Conservation (phyloP, 352 stramenopile genomes). For the Achlya hypogyna region DNA sequence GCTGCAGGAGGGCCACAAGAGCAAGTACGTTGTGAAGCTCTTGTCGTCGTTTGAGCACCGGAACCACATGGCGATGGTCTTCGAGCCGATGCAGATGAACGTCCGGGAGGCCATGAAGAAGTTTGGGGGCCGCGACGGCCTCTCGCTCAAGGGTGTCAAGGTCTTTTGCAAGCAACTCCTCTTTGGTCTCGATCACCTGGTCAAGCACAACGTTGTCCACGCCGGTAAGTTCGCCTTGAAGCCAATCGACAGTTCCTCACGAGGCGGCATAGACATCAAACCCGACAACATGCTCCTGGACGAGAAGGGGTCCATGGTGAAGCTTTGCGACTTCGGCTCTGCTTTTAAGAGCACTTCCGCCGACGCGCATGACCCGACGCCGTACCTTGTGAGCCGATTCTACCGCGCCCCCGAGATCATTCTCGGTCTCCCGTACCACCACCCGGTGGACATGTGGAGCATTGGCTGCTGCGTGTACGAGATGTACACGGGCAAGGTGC, state of each 20-base stretch:
- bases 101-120: slow-evolving; percentile 89
- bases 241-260: not conserved
- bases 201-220: slow-evolving; percentile 85
- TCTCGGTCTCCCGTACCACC: slow-evolving; percentile 87
- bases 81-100: slow-evolving; percentile 97
- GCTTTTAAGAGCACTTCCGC: slow-evolving; percentile 88
- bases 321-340: slow-evolving; percentile 97
- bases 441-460: slow-evolving; percentile 97
- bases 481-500: slow-evolving; percentile 95
- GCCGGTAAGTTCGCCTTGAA: slow-evolving; percentile 37
- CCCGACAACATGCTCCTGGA: slow-evolving; percentile 97
- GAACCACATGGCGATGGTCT: slow-evolving; percentile 95
- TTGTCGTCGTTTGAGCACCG: slow-evolving; percentile 84
- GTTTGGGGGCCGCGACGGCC: slow-evolving; percentile 74
- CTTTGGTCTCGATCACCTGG: slow-evolving; percentile 66
- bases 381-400: slow-evolving; percentile 98
- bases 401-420: slow-evolving; percentile 96
- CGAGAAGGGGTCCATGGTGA: slow-evolving; percentile 91
- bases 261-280: slow-evolving; percentile 95
- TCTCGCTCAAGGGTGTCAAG: slow-evolving; percentile 77
- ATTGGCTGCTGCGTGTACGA: slow-evolving; percentile 95
- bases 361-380: slow-evolving; percentile 89
- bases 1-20: slow-evolving; percentile 68
- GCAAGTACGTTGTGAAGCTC: slow-evolving; percentile 80
- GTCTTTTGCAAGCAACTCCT: slow-evolving; percentile 77